These are phyloP conservation scores for Glycyrrhiza uralensis DNA, from an alignment of 306 rosid species.

Conservation along the genomic window DNA sequence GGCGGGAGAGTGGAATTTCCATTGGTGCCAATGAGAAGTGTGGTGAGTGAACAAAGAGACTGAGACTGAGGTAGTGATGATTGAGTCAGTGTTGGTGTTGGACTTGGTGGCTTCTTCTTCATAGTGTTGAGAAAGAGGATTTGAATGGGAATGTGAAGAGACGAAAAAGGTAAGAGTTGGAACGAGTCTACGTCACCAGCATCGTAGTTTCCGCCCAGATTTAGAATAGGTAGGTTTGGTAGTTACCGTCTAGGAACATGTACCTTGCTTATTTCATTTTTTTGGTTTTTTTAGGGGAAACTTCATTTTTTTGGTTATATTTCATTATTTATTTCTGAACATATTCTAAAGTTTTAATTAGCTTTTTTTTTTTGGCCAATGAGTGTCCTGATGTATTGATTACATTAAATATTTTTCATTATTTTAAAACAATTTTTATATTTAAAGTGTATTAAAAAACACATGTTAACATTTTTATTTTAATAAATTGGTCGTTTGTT, in stretches of 20 bases:
- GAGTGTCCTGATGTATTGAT: too few species aligned
- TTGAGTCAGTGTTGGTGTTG: neutral
- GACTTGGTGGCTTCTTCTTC: neutral
- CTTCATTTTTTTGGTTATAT: neutral
- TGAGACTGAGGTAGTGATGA: too few species aligned
- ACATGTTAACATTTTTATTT: too few species aligned
- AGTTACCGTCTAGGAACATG: neutral
- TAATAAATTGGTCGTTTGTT: too few species aligned
- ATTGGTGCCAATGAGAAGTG: slow-evolving; percentile 24
- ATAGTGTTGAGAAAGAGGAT: neutral
- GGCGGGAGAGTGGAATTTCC: slow-evolving; percentile 58
- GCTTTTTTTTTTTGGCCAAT: too few species aligned
- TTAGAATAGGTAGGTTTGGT: neutral
- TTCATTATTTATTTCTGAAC: neutral
- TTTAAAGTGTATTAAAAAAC: too few species aligned
- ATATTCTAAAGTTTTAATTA: too few species aligned
- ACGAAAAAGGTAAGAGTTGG: neutral
- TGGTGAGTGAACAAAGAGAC: neutral
- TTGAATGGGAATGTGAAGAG: neutral
- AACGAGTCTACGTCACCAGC: slow-evolving; percentile 31
- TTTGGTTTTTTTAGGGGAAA: neutral
- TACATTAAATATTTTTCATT: too few species aligned
- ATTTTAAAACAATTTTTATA: too few species aligned
- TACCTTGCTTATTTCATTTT: neutral
- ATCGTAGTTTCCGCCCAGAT: slow-evolving; percentile 41